Conservation (phyloP, 78 protist species). For the Dictyostelium intermedium region DNA sequence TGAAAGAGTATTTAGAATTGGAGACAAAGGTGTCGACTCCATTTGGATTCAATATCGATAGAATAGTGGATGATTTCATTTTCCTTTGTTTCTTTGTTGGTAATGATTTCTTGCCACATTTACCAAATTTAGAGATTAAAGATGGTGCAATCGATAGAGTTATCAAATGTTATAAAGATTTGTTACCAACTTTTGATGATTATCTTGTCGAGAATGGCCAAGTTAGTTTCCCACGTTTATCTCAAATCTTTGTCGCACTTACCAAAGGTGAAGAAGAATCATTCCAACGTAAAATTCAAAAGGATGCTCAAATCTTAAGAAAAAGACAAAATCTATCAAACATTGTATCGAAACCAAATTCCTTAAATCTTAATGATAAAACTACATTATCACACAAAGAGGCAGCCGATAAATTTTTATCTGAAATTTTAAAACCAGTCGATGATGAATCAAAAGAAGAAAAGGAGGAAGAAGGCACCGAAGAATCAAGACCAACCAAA, state of each 20-base stretch:
- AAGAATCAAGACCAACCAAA: neutral
- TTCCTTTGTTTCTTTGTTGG: conserved; percentile 98
- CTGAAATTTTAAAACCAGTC: conserved; percentile 29
- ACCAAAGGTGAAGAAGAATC: conserved; percentile 9
- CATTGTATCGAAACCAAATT: neutral
- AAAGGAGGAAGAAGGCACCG: neutral
- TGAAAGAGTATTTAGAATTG: conserved; percentile 77
- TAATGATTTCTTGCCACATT: conserved; percentile 98
- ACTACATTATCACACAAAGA: neutral
- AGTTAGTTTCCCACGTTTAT: conserved; percentile 3
- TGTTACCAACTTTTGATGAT: conserved; percentile 67
- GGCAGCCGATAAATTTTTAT: conserved; percentile 22
- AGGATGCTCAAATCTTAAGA: neutral
- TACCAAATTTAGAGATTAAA: conserved; percentile 95
- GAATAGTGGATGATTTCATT: conserved; percentile 96
- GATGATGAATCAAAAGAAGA: too few species aligned
- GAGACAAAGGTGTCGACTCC: conserved; percentile 35
- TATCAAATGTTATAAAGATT: conserved; percentile 58
- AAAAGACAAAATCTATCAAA: neutral
- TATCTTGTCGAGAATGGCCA: conserved; percentile 51
- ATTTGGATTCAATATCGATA: conserved; percentile 89
- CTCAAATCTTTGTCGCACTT: conserved; percentile 6
- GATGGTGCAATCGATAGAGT: conserved; percentile 94
- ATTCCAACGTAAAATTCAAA: neutral
- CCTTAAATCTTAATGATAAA: neutral